Conservation (phyloP, 768 basidiomycete genomes). For the Tricholoma sp. region DNA sequence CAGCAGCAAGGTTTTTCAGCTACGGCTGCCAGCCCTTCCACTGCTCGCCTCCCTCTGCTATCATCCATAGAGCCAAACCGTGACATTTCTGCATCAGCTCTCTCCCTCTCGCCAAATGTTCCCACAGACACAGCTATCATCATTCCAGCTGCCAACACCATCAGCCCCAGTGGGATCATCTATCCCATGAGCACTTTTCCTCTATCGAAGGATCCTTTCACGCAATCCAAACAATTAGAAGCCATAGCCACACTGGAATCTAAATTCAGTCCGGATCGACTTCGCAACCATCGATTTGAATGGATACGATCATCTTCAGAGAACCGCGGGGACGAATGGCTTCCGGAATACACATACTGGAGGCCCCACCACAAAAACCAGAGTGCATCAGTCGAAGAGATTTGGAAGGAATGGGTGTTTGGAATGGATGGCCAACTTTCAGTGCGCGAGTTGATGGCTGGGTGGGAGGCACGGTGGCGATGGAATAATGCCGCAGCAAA, state of each 20-base stretch:
- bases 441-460: constrained; percentile 6
- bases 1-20: too few relatives aligned
- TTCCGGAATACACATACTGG: constrained; percentile 20
- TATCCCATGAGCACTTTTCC: too few relatives aligned
- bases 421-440: constrained; percentile 23
- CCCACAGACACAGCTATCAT: not conserved
- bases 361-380: constrained; percentile 4
- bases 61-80: too few relatives aligned
- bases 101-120: not conserved
- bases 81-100: too few relatives aligned
- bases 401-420: constrained; percentile 23
- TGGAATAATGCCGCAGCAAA: constrained; percentile 15
- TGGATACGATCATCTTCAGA: constrained; percentile 16
- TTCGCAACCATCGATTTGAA: constrained; percentile 12
- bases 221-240: not conserved
- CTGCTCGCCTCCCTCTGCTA: too few relatives aligned
- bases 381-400: constrained; percentile 13
- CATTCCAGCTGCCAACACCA: not conserved
- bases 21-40: too few relatives aligned
- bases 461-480: constrained; percentile 18
- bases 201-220: too few relatives aligned
- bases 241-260: not conserved
- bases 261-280: not conserved
- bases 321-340: constrained; percentile 15
- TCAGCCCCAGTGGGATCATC: not conserved